Percentiles rank a stretch among this genome's conserved stretches.
Conservation (phyloP, 1,139 yeast species). For the Debaryomycetaceae sp. region DNA sequence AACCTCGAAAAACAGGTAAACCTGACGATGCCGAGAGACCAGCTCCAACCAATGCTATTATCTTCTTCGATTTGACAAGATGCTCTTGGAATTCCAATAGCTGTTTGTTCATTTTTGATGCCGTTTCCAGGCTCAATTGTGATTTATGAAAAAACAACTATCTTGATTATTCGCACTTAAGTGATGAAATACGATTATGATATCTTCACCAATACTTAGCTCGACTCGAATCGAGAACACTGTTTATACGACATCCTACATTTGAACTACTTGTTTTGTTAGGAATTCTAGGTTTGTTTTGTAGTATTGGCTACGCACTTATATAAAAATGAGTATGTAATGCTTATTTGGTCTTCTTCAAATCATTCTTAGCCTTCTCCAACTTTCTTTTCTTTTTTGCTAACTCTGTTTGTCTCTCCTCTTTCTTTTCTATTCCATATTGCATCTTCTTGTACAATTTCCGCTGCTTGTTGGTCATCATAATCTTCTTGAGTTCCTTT, state of each 20-base stretch:
- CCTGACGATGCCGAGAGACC: slow-evolving; percentile 82
- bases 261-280: neutral
- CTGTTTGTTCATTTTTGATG: slow-evolving; percentile 13
- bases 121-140: neutral
- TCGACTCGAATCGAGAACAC: too few relatives aligned
- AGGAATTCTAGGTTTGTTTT: slow-evolving; percentile 1
- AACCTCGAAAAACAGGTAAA: slow-evolving; percentile 67
- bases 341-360: slow-evolving; percentile 33
- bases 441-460: slow-evolving; percentile 94
- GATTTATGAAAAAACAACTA: too few relatives aligned
- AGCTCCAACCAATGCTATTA: slow-evolving; percentile 80
- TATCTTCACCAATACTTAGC: too few relatives aligned
- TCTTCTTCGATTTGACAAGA: slow-evolving; percentile 48
- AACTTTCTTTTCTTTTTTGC: slow-evolving; percentile 76
- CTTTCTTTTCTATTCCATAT: slow-evolving; percentile 84
- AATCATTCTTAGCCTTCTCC: slow-evolving; percentile 61
- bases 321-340: neutral
- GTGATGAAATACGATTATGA: too few relatives aligned
- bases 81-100: slow-evolving; percentile 55
- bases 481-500: slow-evolving; percentile 83
- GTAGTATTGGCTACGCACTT: slow-evolving; percentile 7
- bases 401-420: slow-evolving; percentile 70
- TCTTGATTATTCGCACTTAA: too few relatives aligned
- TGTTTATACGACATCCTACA: neutral
- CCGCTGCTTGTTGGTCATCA: slow-evolving; percentile 97